Percentiles rank a stretch among this genome's conserved stretches.
Conservation (phyloP, 352 stramenopile genomes). For the Pythium vanterpoolii region DNA sequence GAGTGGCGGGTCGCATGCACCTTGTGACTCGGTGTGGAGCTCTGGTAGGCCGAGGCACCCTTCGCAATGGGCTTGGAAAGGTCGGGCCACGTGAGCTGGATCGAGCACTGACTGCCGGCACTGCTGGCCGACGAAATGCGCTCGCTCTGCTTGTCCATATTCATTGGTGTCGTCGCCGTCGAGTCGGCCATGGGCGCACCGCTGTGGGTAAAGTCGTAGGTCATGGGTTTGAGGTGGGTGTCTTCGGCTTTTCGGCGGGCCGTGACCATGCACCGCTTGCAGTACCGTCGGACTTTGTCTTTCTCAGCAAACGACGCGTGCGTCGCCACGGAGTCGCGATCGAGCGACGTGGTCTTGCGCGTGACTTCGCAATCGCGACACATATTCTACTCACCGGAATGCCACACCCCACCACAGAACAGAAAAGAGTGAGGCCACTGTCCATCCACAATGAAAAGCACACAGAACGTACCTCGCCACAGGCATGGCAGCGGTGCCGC, state of each 20-base stretch:
- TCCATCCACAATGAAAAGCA: not conserved
- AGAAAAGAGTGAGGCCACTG: not conserved
- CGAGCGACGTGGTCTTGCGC: slow-evolving; percentile 49
- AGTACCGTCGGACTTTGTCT: slow-evolving; percentile 43
- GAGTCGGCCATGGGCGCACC: slow-evolving; percentile 26
- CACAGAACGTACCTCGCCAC: slow-evolving; percentile 37
- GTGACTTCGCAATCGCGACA: slow-evolving; percentile 63
- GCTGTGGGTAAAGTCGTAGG: slow-evolving; percentile 34
- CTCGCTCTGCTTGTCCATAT: slow-evolving; percentile 34
- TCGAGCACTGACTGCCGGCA: slow-evolving; percentile 32
- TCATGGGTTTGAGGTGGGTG: slow-evolving; percentile 24
- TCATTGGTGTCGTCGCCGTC: slow-evolving; percentile 24
- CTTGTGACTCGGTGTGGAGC: not conserved
- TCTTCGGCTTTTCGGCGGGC: slow-evolving; percentile 42
- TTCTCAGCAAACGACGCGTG: slow-evolving; percentile 32
- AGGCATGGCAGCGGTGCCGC: slow-evolving; percentile 62
- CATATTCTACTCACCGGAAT: no score
- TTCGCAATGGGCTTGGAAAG: slow-evolving; percentile 3
- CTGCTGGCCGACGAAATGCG: slow-evolving; percentile 47
- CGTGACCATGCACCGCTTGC: slow-evolving; percentile 49
- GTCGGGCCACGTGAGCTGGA: slow-evolving; percentile 25
- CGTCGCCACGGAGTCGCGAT: slow-evolving; percentile 36
- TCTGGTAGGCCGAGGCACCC: slow-evolving; percentile 1
- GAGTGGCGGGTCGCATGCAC: slow-evolving; percentile 6
- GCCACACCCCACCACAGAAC: slow-evolving; percentile 2